Base-by-base conservation (phyloP, 768 basidiomycete species). In the Pulveroboletus sp. region DNA sequence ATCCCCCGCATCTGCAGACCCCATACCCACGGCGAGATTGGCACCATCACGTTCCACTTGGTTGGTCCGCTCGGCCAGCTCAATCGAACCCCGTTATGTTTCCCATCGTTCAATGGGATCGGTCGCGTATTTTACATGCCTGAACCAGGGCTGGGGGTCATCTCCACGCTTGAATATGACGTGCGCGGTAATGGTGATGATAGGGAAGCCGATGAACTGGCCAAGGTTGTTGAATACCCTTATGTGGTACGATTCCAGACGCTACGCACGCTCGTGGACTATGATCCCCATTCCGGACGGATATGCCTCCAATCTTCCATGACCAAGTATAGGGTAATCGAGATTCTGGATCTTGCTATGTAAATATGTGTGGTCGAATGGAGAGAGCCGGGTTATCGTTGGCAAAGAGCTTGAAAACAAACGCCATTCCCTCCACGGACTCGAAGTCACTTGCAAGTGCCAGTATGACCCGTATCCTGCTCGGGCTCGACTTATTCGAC, bases 271-370 rank as follows among this genome's bases (percentile, higher is more conserved):
- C 20, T 62, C 11, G 14, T 34, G 21, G 53, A 59, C 40, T 62
- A 53, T 34, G 60, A 61, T 42, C 49, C 57, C 5, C 63, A 63
- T 39, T 41, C 36, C 0, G 61, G 60, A 2, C 51, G 47, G 29
- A 27, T 61, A 20, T 60, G 51, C 31, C 14, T 63, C 2, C 38
- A 10, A 23, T 43, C 6, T 25, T 0, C 5, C 6, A 27, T 33
- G 39, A 8, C 19, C 13, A 39, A 17, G 32, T 25, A 45, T 8
- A 23, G 31, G 2, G 31, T 45, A 16, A 40, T 61, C 7, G 51
- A 61, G 42, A 29, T 62, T n/a, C 37, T 44, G 7, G 60, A 62
- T 43, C 41, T 61, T 31, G 53, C 35, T 14, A 43, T 47, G 10
- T 49, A 55, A 29, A 10, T 38, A 13, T 31, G n/a, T n/a, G n/a